These are phyloP conservation scores for Ensete glaucum DNA, from an alignment of 176 grass and related monocot species.

Conservation along the genomic window DNA sequence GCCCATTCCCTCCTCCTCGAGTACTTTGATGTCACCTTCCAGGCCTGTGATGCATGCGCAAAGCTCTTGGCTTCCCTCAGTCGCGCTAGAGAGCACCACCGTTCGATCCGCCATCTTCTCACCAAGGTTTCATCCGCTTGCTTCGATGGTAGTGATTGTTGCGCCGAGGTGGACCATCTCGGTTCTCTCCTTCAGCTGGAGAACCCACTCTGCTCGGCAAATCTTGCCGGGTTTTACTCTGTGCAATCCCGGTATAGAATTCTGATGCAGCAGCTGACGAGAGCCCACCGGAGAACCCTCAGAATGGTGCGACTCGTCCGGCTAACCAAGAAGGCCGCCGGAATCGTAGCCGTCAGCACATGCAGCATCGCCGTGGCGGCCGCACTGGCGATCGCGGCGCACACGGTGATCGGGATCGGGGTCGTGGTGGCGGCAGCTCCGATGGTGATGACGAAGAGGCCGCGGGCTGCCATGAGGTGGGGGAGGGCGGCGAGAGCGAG, in stretches of 20 bases:
- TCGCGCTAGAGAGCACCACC: constrained; percentile 43
- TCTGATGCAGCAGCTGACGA: constrained; percentile 27
- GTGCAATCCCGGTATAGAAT: constrained; percentile 35
- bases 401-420: constrained; percentile 34
- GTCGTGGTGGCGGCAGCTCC: neutral
- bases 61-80: constrained; percentile 38
- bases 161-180: constrained; percentile 11
- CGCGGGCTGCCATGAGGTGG: neutral
- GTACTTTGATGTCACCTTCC: constrained; percentile 57
- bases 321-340: constrained; percentile 24
- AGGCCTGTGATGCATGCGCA: constrained; percentile 53
- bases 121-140: constrained; percentile 12
- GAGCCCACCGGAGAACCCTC: constrained; percentile 24
- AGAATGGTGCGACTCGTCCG: constrained; percentile 9
- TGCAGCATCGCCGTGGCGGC: constrained; percentile 27
- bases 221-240: constrained; percentile 29
- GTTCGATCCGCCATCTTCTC: constrained; percentile 38
- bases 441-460: neutral
- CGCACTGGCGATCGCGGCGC: constrained; percentile 25
- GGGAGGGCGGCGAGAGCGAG: neutral
- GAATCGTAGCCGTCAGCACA: constrained; percentile 19
- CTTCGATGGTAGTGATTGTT: neutral
- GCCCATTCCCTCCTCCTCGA: constrained; percentile 37
- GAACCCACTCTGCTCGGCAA: constrained; percentile 42
- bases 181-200: constrained; percentile 29